Conservation (phyloP, 352 stramenopile genomes). For the Globisporangium megalacanthum region DNA sequence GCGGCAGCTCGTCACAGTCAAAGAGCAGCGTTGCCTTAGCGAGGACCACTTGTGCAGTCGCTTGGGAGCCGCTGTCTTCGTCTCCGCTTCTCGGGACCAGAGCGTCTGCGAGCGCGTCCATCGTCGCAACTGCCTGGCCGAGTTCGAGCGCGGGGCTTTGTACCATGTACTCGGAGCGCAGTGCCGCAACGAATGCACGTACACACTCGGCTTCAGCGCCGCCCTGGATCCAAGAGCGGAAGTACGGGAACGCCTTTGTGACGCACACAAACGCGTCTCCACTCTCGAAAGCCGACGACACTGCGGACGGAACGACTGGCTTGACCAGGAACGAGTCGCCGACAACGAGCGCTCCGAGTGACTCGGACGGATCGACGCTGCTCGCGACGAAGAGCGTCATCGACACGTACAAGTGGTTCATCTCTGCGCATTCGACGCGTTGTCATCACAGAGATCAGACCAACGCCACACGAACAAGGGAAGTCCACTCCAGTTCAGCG, state of each 20-base stretch:
- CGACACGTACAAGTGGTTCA: slow-evolving; percentile 52
- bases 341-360: slow-evolving; percentile 44
- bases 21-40: slow-evolving; percentile 42
- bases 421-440: slow-evolving; percentile 19
- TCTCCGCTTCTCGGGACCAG: background rate
- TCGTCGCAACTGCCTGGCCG: slow-evolving; percentile 26
- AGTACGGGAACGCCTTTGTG: slow-evolving; percentile 53
- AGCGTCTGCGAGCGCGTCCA: slow-evolving; percentile 25
- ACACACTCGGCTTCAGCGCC: slow-evolving; percentile 42
- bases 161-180: slow-evolving; percentile 69
- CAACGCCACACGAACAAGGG: background rate
- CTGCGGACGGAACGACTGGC: background rate
- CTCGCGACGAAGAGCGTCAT: slow-evolving; percentile 34
- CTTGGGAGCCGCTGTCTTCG: slow-evolving; percentile 1
- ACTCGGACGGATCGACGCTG: slow-evolving; percentile 9
- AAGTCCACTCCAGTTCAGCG: too few relatives aligned
- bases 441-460: background rate
- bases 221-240: slow-evolving; percentile 54
- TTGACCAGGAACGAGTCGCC: slow-evolving; percentile 50
- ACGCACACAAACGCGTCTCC: slow-evolving; percentile 27
- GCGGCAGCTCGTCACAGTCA: slow-evolving; percentile 34
- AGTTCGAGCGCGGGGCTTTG: slow-evolving; percentile 41
- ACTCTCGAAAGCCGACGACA: background rate
- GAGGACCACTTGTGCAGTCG: slow-evolving; percentile 11
- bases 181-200: slow-evolving; percentile 24